Evolutionary conservation across 352 stramenopile genomes (phyloP).

Genomic region (Globisporangium radiosum): DNA sequence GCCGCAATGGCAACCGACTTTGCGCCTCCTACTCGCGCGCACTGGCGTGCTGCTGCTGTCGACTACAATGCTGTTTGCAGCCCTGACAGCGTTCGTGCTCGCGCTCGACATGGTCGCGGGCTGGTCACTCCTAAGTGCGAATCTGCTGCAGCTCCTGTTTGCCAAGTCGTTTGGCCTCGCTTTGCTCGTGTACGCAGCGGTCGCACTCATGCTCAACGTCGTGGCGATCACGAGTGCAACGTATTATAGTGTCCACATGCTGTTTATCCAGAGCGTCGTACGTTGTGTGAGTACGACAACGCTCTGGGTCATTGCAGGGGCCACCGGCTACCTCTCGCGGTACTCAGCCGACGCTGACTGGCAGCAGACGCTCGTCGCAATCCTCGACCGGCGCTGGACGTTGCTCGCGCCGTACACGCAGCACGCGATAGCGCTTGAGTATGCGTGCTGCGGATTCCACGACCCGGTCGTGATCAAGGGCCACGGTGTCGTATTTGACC

Average conservation of each 20-base stretch:
- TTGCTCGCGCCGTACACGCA: constrained; percentile 20
- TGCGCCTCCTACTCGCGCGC: constrained; percentile 8
- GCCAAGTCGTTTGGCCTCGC: constrained; percentile 24
- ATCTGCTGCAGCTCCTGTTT: constrained; percentile 42
- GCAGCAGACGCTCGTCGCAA: constrained; percentile 21
- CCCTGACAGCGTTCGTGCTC: constrained; percentile 26
- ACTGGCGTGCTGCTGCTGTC: constrained; percentile 7
- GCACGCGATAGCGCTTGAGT: constrained; percentile 32
- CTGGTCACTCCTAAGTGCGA: constrained; percentile 42
- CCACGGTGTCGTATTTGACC: constrained; percentile 37
- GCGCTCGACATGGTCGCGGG: constrained; percentile 29
- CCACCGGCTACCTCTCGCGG: constrained; percentile 31
- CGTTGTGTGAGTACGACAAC: constrained; percentile 11
- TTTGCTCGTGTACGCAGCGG: constrained; percentile 23
- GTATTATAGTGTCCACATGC: constrained; percentile 28
- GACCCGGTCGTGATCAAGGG: constrained; percentile 27
- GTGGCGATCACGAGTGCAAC: constrained; percentile 30
- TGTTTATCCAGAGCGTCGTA: constrained; percentile 30
- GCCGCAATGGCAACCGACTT: constrained; percentile 10
- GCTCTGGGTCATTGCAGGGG: constrained; percentile 22
- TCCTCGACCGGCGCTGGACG: constrained; percentile 38
- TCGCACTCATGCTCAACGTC: constrained; percentile 24
- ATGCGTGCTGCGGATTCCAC: constrained; percentile 48
- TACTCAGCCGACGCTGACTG: constrained; percentile 26
- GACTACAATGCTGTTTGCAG: constrained; percentile 17